Percentiles rank a stretch among this genome's conserved stretches.
These are phyloP conservation scores for Aspergillus biplanus DNA, from an alignment of 495 filamentous ascomycete genomes.

Conservation along the genomic window DNA sequence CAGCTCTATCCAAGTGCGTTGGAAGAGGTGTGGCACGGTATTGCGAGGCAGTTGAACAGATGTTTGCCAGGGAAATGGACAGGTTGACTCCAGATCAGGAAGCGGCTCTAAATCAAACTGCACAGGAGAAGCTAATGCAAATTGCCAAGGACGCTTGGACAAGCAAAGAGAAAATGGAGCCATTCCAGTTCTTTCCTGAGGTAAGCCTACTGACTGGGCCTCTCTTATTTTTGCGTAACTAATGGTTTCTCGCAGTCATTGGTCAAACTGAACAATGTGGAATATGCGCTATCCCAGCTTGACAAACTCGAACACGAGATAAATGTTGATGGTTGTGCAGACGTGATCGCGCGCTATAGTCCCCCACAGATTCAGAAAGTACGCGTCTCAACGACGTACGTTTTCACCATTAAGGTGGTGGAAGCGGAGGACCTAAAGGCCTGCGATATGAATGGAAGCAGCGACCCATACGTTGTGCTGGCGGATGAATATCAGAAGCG, in stretches of 20 bases:
- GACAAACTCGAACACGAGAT: conserved; percentile 88
- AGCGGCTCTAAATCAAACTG: conserved; percentile 71
- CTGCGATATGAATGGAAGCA: conserved; percentile 90
- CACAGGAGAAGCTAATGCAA: conserved; percentile 89
- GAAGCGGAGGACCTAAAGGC: conserved; percentile 98
- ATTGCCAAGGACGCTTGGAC: conserved; percentile 95
- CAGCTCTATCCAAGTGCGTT: conserved; percentile 85
- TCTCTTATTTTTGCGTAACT: conserved; percentile 8
- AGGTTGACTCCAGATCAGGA: conserved; percentile 85
- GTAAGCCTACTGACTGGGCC: conserved; percentile 44
- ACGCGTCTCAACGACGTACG: conserved; percentile 76
- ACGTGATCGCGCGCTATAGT: conserved; percentile 69
- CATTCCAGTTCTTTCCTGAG: conserved; percentile 96
- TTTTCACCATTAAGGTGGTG: conserved; percentile 98
- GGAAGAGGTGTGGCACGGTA: conserved; percentile 83
- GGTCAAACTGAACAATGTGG: conserved; percentile 97
- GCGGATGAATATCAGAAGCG: conserved; percentile 98
- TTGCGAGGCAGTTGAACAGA: conserved; percentile 87
- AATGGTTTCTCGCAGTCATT: conserved; percentile 66
- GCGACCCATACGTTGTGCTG: conserved; percentile 96
- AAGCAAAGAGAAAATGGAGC: conserved; percentile 91
- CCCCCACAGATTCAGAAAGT: conserved; percentile 59
- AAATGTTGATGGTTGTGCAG: conserved; percentile 92
- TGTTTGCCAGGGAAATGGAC: conserved; percentile 92
- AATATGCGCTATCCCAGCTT: conserved; percentile 86